These are phyloP conservation scores for Aspergillus bertholletiae DNA, from an alignment of 495 filamentous ascomycete genomes.

Conservation along the genomic window DNA sequence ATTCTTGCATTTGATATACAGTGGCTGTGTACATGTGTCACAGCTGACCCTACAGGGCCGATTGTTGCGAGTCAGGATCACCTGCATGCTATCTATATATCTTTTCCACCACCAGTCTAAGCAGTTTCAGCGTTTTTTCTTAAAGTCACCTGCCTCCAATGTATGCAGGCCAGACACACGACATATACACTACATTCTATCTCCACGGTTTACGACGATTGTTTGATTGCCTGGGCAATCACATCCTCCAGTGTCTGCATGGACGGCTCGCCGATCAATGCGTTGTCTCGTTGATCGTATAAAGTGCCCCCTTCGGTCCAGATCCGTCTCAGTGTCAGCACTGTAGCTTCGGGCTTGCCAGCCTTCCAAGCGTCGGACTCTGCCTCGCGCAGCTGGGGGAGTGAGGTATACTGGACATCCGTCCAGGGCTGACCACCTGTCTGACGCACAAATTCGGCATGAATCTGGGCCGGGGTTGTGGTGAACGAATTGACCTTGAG, in stretches of 20 bases:
- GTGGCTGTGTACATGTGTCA: too few species aligned
- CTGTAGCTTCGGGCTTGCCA: slow-evolving; percentile 49
- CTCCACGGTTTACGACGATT: too few species aligned
- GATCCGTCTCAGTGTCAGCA: slow-evolving; percentile 59
- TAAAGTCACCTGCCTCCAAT: too few species aligned
- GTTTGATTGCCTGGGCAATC: slow-evolving; percentile 6
- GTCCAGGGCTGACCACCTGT: slow-evolving; percentile 45
- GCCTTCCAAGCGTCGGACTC: slow-evolving; percentile 56
- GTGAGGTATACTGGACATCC: slow-evolving; percentile 46
- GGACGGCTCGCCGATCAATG: slow-evolving; percentile 43
- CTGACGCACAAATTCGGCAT: slow-evolving; percentile 64
- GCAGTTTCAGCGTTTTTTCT: too few species aligned
- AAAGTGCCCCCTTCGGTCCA: slow-evolving; percentile 71
- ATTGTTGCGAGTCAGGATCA: too few species aligned
- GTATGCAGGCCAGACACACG: too few species aligned
- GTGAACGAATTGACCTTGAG: slow-evolving; percentile 71
- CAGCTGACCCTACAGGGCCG: too few species aligned
- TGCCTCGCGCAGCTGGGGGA: slow-evolving; percentile 45
- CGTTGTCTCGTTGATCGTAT: slow-evolving; percentile 65
- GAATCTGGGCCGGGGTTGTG: slow-evolving; percentile 56
- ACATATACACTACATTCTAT: too few species aligned
- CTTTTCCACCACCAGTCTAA: too few species aligned
- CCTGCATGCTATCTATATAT: too few species aligned
- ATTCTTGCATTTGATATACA: too few species aligned
- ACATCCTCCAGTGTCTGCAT: slow-evolving; percentile 46